Conservation (phyloP, 306 rosid genomes). For the Medicago truncatula region MtrunA17r5.0-ANR NC_053043.1:727501-728000, state of each 20-base stretch:
- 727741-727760: constrained; percentile 76
- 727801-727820: constrained; percentile 20
- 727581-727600: constrained; percentile 84
- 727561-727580: constrained; percentile 95
- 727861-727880: not conserved
- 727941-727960: constrained; percentile 43
- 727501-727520: constrained; percentile 67
- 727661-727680: constrained; percentile 74
- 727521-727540: constrained; percentile 88
- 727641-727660: constrained; percentile 96
- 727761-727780: constrained; percentile 65
- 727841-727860: not conserved
- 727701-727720: constrained; percentile 79
- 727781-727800: constrained; percentile 25
- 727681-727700: constrained; percentile 41
- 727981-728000: constrained; percentile 36
- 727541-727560: constrained; percentile 88
- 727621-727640: constrained; percentile 82
- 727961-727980: constrained; percentile 34
- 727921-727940: constrained; percentile 32
- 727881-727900: not conserved
- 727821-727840: constrained; percentile 17
- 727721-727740: constrained; percentile 73
- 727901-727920: not conserved
- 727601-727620: constrained; percentile 98